Conservation (phyloP, 805 yeast species). For the Blastobotrys peoriensis region DNA sequence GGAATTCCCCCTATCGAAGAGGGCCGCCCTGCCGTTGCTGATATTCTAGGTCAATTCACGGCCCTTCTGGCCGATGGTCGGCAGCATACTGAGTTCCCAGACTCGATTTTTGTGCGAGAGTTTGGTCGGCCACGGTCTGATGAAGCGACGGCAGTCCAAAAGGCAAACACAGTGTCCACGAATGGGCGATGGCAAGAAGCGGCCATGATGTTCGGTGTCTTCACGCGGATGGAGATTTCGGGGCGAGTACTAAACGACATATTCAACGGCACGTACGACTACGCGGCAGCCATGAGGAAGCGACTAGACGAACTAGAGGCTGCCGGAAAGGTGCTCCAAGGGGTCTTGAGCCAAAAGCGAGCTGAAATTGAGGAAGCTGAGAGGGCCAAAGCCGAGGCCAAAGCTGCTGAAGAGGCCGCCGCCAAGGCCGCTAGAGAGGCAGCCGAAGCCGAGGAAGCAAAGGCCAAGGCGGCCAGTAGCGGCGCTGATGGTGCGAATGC, state of each 20-base stretch:
- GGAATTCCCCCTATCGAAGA: not conserved
- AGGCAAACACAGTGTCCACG: conserved; percentile 38
- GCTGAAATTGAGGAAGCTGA: conserved; percentile 38
- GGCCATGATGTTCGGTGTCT: conserved; percentile 45
- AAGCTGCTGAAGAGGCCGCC: conserved; percentile 14
- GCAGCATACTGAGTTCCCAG: conserved; percentile 9
- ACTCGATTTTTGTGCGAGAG: conserved; percentile 9
- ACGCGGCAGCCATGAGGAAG: conserved; percentile 16
- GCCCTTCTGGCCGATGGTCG: conserved; percentile 8
- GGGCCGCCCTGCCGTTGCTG: conserved; percentile 3
- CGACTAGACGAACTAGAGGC: conserved; percentile 10
- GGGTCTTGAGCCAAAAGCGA: conserved; percentile 1
- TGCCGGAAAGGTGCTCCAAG: conserved; percentile 23
- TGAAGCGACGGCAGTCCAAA: conserved; percentile 13
- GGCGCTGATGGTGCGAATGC: conserved; percentile 19
- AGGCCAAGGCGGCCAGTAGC: not conserved
- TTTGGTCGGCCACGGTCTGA: conserved; percentile 3
- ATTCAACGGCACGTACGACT: conserved; percentile 19
- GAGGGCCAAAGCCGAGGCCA: not conserved
- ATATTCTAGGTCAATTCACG: conserved; percentile 15
- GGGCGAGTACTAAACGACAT: conserved; percentile 21
- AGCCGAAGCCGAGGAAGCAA: conserved; percentile 8
- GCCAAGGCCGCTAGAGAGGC: conserved; percentile 26
- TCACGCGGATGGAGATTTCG: conserved; percentile 31
- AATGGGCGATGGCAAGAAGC: conserved; percentile 65